Conservation (phyloP, 345 rosid genomes). For the Aquilaria sinensis region DNA sequence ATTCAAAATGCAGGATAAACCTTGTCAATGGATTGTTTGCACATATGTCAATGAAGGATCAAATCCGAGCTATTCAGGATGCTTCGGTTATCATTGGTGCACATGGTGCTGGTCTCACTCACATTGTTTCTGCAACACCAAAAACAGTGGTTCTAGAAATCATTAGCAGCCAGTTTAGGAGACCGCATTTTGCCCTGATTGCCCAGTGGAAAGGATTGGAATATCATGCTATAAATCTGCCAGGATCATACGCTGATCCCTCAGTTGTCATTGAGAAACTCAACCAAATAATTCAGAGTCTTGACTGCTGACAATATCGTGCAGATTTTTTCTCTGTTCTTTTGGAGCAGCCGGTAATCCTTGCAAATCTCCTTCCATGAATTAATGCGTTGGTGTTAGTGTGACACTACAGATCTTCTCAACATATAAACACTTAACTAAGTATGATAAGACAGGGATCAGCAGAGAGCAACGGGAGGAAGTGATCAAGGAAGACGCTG, state of each 20-base stretch:
- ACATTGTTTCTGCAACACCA: slow-evolving; percentile 77
- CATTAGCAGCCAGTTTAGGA: slow-evolving; percentile 44
- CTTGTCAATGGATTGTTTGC: slow-evolving; percentile 84
- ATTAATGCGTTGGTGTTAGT: too few species aligned
- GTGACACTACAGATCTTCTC: too few species aligned
- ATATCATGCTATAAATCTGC: slow-evolving; percentile 71
- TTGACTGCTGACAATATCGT: slow-evolving; percentile 42
- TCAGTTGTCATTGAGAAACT: slow-evolving; percentile 45
- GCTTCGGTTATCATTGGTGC: slow-evolving; percentile 95
- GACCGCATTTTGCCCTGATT: slow-evolving; percentile 83
- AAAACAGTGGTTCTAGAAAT: slow-evolving; percentile 84
- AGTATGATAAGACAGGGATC: too few species aligned
- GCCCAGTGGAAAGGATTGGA: slow-evolving; percentile 93
- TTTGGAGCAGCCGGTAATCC: too few species aligned
- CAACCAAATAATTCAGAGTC: slow-evolving; percentile 37
- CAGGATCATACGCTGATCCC: slow-evolving; percentile 54
- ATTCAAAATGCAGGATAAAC: slow-evolving; percentile 54
- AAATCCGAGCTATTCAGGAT: slow-evolving; percentile 75
- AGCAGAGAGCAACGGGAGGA: too few species aligned
- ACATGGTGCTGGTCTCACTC: slow-evolving; percentile 96
- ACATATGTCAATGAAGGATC: slow-evolving; percentile 89
- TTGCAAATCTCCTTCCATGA: too few species aligned
- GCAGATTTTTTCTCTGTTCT: neutral
- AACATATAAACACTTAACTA: too few species aligned
- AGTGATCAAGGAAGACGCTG: too few species aligned